Conservation (phyloP, 441 rosid species). For the Bocquillonia castaneifolia region DNA sequence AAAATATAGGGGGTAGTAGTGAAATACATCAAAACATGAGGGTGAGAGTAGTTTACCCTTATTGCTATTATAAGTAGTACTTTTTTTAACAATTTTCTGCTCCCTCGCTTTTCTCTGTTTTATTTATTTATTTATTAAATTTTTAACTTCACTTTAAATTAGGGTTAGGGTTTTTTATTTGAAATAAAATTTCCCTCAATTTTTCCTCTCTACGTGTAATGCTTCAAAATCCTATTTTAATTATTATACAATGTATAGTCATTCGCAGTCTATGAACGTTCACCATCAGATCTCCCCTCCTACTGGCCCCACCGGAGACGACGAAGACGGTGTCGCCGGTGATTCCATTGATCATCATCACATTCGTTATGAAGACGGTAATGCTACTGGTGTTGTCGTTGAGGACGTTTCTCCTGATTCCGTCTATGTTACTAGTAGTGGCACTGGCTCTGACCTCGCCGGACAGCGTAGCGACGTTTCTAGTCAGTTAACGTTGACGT, state of each 20-base stretch:
- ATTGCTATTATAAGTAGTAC: too few species aligned
- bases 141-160: neutral
- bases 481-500: conserved; percentile 78
- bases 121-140: neutral
- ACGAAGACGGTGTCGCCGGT: conserved; percentile 44
- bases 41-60: too few species aligned
- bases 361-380: conserved; percentile 45
- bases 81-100: neutral
- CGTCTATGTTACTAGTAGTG: conserved; percentile 36
- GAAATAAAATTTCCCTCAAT: neutral
- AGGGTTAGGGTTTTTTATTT: conserved; percentile 43
- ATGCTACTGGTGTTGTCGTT: conserved; percentile 41
- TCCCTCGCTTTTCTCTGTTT: neutral
- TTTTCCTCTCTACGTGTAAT: conserved; percentile 22
- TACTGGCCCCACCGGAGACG: conserved; percentile 35
- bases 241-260: conserved; percentile 55
- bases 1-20: too few species aligned
- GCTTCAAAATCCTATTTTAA: conserved; percentile 29
- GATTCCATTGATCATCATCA: conserved; percentile 35
- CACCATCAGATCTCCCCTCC: conserved; percentile 45
- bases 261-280: conserved; percentile 52
- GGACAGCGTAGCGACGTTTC: conserved; percentile 41
- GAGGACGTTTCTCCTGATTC: conserved; percentile 60
- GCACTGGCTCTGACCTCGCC: conserved; percentile 28
- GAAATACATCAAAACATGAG: too few species aligned